phyloP scores from a whole-genome alignment of 225 moss, liverwort and hornwort species.

The Rhytidiadelphus loreus region DNA sequence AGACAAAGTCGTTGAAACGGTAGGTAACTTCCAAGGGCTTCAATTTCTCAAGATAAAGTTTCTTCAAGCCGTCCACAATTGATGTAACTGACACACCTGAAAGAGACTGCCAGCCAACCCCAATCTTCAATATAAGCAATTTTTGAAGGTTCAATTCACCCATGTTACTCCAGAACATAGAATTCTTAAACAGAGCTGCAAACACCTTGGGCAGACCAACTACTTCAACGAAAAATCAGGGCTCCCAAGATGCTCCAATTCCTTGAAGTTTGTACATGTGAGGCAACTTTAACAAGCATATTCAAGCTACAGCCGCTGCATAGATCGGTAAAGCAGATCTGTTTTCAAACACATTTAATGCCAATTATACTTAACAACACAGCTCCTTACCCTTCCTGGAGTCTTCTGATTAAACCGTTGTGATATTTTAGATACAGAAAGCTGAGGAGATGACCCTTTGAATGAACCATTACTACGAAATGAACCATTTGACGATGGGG shows the following conservation, averaged over 20 bases:
- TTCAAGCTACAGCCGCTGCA: neutral
- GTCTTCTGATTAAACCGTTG: slow-evolving; percentile 76
- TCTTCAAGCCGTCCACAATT: slow-evolving; percentile 93
- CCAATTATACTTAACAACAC: neutral
- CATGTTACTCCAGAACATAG: neutral
- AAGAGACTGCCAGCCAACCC: slow-evolving; percentile 51
- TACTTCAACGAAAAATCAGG: neutral
- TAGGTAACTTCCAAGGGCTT: slow-evolving; percentile 88
- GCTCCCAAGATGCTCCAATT: neutral
- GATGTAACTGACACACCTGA: slow-evolving; percentile 72
- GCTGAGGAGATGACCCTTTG: slow-evolving; percentile 41
- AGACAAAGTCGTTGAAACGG: slow-evolving; percentile 93
- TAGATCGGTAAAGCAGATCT: neutral
- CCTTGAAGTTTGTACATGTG: neutral
- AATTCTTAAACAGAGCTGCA: neutral
- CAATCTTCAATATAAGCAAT: neutral
- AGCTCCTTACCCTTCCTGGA: slow-evolving; percentile 54
- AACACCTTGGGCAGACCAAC: neutral
- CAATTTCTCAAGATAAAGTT: slow-evolving; percentile 84
- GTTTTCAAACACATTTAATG: neutral
- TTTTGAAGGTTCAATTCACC: neutral
- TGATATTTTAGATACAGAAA: slow-evolving; percentile 46
- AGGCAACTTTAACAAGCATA: neutral
- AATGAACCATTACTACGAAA: slow-evolving; percentile 43
- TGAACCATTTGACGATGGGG: slow-evolving; percentile 32